These are phyloP conservation scores for Starmerella vitae DNA, from an alignment of 805 yeast species.

Conservation along the genomic window DNA sequence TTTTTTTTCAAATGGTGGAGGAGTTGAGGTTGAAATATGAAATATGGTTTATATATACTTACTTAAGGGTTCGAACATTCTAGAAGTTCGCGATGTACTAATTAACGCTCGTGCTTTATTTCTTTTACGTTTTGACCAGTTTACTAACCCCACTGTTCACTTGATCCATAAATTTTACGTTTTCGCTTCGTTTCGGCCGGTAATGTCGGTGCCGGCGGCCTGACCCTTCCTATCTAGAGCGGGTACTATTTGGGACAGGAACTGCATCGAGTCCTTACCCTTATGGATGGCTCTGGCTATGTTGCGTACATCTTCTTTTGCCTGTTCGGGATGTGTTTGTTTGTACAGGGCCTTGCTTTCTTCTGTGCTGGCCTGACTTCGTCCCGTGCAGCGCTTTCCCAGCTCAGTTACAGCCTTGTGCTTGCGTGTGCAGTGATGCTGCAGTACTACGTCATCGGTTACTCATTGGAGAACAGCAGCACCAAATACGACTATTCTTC, in stretches of 20 bases:
- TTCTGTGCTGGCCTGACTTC: slow-evolving; percentile 55
- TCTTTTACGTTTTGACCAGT: too few relatives aligned
- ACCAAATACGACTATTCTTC: not conserved
- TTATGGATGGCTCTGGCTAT: slow-evolving; percentile 6
- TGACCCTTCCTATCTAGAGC: too few relatives aligned
- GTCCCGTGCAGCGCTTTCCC: slow-evolving; percentile 51
- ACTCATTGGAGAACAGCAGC: slow-evolving; percentile 40
- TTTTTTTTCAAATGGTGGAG: not conserved
- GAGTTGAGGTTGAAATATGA: not conserved
- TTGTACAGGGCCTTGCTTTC: slow-evolving; percentile 32
- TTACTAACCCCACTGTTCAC: too few relatives aligned
- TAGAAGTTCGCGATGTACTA: too few relatives aligned
- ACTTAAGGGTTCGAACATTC: not conserved
- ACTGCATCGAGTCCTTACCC: too few relatives aligned
- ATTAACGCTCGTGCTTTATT: too few relatives aligned
- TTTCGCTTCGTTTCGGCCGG: too few relatives aligned
- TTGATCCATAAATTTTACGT: too few relatives aligned
- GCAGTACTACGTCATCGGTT: slow-evolving; percentile 63
- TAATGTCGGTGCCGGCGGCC: too few relatives aligned
- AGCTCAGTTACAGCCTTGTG: slow-evolving; percentile 51
- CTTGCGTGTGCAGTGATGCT: slow-evolving; percentile 45
- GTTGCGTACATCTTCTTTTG: slow-evolving; percentile 19
- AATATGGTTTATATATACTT: not conserved
- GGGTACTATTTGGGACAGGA: too few relatives aligned
- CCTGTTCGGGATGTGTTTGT: slow-evolving; percentile 12